phyloP scores from a whole-genome alignment of 306 rosid species.

The Quercus robur region DNA sequence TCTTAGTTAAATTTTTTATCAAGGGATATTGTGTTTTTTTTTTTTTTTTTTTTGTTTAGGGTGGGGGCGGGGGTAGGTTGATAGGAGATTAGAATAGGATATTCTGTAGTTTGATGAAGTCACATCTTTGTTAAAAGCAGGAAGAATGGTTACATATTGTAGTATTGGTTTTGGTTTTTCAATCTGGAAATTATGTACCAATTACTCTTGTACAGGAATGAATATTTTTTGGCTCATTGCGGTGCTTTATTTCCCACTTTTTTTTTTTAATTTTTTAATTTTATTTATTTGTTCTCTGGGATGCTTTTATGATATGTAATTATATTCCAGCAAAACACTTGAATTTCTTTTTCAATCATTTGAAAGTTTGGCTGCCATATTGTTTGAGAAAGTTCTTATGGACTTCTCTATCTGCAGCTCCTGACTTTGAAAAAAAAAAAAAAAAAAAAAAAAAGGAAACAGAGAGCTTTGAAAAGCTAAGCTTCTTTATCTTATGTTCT shows the following conservation, averaged over 20 bases:
- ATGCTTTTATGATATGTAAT: not conserved
- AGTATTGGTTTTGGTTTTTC: not conserved
- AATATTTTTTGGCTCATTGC: slow-evolving; percentile 6
- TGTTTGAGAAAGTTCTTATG: not conserved
- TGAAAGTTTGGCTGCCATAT: not conserved
- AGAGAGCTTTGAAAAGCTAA: not conserved
- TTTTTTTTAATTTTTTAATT: not conserved
- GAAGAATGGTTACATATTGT: not conserved
- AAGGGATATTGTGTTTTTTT: not conserved
- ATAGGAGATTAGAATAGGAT: not conserved
- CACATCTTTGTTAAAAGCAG: slow-evolving; percentile 19
- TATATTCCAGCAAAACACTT: not conserved
- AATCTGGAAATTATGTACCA: slow-evolving; percentile 12
- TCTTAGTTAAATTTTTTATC: slow-evolving; percentile 21
- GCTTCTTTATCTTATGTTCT: not conserved
- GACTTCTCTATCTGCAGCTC: not conserved
- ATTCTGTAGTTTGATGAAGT: not conserved
- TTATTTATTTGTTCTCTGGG: not conserved
- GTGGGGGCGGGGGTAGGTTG: too few relatives aligned
- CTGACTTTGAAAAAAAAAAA: not conserved
- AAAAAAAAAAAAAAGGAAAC: not conserved
- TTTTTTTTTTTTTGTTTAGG: too few relatives aligned
- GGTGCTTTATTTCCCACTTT: not conserved
- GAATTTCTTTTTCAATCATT: not conserved
- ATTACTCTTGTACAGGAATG: not conserved